phyloP scores from a whole-genome alignment of 192 early-diverging fungal species.

The Backusella tuberculispora region DNA sequence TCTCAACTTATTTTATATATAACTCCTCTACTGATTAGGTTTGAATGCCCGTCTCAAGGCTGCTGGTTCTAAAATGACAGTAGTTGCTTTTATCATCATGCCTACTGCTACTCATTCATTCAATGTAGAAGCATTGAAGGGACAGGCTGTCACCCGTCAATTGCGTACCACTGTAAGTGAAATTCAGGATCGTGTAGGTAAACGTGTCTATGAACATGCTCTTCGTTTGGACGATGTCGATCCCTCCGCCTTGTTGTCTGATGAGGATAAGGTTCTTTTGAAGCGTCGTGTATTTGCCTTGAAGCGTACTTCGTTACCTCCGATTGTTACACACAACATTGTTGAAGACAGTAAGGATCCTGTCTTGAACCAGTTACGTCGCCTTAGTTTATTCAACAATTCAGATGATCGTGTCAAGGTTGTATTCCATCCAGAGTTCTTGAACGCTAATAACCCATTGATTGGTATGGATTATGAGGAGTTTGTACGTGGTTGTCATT shows the following conservation, averaged over 20 bases:
- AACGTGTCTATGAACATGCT: slow-evolving; percentile 88
- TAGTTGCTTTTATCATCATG: slow-evolving; percentile 96
- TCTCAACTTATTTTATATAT: not conserved
- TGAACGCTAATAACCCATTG: slow-evolving; percentile 94
- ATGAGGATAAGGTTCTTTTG: slow-evolving; percentile 86
- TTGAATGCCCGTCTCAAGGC: slow-evolving; percentile 87
- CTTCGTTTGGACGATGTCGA: slow-evolving; percentile 74
- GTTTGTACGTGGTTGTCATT: slow-evolving; percentile 94
- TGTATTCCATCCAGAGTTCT: slow-evolving; percentile 98
- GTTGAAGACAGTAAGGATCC: slow-evolving; percentile 85
- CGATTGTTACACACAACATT: slow-evolving; percentile 99
- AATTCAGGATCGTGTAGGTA: slow-evolving; percentile 82
- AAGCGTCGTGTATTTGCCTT: slow-evolving; percentile 95
- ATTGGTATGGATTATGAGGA: slow-evolving; percentile 97
- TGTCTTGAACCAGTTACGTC: slow-evolving; percentile 81
- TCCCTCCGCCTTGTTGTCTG: slow-evolving; percentile 69
- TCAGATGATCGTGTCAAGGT: slow-evolving; percentile 93
- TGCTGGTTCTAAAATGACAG: slow-evolving; percentile 82
- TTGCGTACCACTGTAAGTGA: slow-evolving; percentile 87
- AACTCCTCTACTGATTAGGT: slow-evolving; percentile 43
- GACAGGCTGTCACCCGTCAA: slow-evolving; percentile 96
- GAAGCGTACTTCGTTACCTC: slow-evolving; percentile 86
- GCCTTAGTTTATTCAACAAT: slow-evolving; percentile 86
- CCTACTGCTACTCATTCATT: slow-evolving; percentile 91
- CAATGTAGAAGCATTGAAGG: slow-evolving; percentile 95